Evolutionary conservation across 2,329 filamentous ascomycete genomes (phyloP).

Genomic region (Apiospora hydei): DNA sequence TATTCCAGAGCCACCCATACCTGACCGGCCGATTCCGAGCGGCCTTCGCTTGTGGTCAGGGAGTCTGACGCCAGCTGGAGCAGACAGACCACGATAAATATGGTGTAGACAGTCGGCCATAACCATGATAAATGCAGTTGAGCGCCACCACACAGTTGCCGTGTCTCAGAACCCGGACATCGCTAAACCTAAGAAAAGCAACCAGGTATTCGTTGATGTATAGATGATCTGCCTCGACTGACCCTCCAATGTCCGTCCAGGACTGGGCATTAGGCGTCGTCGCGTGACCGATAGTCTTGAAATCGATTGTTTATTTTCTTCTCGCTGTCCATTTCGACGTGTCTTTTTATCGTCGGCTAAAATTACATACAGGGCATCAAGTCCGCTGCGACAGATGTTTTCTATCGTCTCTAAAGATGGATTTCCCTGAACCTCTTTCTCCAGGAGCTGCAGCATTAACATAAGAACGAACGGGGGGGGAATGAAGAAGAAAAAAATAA

Average conservation of each 20-base stretch:
- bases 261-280: neutral
- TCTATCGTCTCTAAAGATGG: neutral
- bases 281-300: neutral
- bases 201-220: neutral
- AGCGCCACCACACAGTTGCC: neutral
- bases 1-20: neutral
- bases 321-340: neutral
- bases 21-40: neutral
- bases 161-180: neutral
- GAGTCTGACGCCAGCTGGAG: neutral
- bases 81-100: neutral
- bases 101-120: too few relatives aligned
- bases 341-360: conserved; percentile 11
- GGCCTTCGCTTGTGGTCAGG: neutral
- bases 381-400: conserved; percentile 3
- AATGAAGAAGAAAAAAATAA: neutral
- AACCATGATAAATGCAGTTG: neutral
- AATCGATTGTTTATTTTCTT: conserved; percentile 6
- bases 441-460: neutral
- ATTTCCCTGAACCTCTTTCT: neutral
- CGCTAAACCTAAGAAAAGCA: neutral
- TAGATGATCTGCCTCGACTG: neutral
- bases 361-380: conserved; percentile 10
- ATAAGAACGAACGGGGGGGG: neutral
- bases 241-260: neutral